Percentiles rank a stretch among this genome's conserved stretches.
phyloP scores from a whole-genome alignment of 2,329 filamentous ascomycete genomes.

The Cordyceps cicadae region DNA sequence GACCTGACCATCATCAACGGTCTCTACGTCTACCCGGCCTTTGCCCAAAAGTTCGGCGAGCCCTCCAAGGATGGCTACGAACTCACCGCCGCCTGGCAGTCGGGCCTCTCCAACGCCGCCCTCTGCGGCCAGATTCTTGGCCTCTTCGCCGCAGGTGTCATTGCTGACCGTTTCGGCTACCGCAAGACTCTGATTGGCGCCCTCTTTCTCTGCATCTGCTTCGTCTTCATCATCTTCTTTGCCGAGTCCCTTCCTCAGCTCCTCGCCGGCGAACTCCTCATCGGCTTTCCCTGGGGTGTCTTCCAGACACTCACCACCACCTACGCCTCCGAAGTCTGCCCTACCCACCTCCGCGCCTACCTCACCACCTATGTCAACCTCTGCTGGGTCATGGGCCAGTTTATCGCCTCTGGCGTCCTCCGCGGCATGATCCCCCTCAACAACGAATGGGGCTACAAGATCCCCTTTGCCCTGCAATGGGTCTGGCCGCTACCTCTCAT shows the following conservation, averaged over 20 bases:
- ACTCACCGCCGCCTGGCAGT: conserved; percentile 44
- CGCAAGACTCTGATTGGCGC: conserved; percentile 38
- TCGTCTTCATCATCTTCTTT: conserved; percentile 44
- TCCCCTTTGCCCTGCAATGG: conserved; percentile 38
- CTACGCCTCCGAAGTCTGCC: conserved; percentile 41
- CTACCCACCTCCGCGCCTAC: conserved; percentile 38
- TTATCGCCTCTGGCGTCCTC: conserved; percentile 31
- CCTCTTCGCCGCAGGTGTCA: conserved; percentile 38
- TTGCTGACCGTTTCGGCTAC: conserved; percentile 39
- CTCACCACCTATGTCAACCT: conserved; percentile 33
- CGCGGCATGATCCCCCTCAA: conserved; percentile 25
- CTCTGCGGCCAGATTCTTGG: conserved; percentile 43
- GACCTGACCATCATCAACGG: conserved; percentile 32
- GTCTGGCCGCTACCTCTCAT: conserved; percentile 32
- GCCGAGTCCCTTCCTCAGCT: conserved; percentile 32
- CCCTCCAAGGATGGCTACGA: conserved; percentile 32
- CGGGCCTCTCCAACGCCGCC: conserved; percentile 40
- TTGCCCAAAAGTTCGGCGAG: conserved; percentile 31
- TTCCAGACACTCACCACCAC: conserved; percentile 40
- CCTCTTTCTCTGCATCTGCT: conserved; percentile 29
- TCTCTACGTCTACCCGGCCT: conserved; percentile 34
- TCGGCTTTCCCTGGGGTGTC: conserved; percentile 38
- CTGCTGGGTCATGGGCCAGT: conserved; percentile 28
- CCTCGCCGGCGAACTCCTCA: conserved; percentile 37
- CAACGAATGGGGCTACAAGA: conserved; percentile 33